Evolutionary conservation across 2,329 filamentous ascomycete species (phyloP), one percentile per base, ranked within the genome.

Genomic region (Venturia oleaginea): DNA sequence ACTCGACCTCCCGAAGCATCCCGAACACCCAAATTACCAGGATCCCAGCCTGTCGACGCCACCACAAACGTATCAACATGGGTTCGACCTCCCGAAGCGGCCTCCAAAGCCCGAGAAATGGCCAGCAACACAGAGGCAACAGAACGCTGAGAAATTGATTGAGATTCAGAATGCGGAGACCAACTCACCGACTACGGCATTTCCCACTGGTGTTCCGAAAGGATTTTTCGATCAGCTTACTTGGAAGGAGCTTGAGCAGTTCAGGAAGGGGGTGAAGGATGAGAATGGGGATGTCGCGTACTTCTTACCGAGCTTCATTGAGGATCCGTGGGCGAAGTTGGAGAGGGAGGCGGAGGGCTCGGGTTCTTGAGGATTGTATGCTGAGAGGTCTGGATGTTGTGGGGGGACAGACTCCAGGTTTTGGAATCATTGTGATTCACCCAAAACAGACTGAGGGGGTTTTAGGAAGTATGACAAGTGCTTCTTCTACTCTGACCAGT

Each of bases 241-340:
- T 22, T 37, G 64, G 46, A 66, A 69, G 38, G 70, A 74, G 48
- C 66, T 79, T 27, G 70, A 76, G 60, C 73, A 73, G 34, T 68
- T 79, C n/a, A 69, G 73, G 15, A 69, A 71, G 37, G 76, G 77
- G 3, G 73, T 80, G 43, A 74, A 73, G 61, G 78, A 80, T 67
- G 74, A 77, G 65, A 76, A 75, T 1, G 90, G 87, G 78, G 89
- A 87, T 74, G 76, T 81, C 46, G 85, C 80, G 42, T 90, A 89
- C 73, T 92, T 91, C 73, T 83, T 90, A 65, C 82, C 84, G 0
- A 81, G 79, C 65, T 89, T 87, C 67, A 84, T 90, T 69, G 81
- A 86, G 71, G 90, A 92, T 71, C 89, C 89, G 0, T 92, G 89
- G 89, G 82, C 68, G 64, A 71, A 61, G 42, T 38, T 64, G 34